Percentiles rank a stretch among this genome's conserved stretches.
Conservation (phyloP, 352 stramenopile species). For the Phytopythium ostracodes region DNA sequence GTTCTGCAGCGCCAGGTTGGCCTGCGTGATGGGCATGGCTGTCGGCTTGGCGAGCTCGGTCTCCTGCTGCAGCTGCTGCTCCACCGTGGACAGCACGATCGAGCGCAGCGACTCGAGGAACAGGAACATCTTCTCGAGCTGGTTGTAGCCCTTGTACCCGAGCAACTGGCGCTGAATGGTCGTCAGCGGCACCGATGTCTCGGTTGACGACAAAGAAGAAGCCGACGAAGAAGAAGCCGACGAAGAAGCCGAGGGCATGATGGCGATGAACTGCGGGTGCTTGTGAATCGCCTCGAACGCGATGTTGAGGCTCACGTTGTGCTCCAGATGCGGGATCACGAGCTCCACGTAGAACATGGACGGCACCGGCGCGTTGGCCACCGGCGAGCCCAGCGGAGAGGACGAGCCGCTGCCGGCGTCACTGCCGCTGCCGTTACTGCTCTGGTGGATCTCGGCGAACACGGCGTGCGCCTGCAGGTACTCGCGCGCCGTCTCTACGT, state of each 20-base stretch:
- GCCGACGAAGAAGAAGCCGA: constrained; percentile 8
- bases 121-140: constrained; percentile 84
- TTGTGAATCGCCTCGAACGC: constrained; percentile 80
- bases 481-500: constrained; percentile 80
- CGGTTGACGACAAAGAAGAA: not conserved
- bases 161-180: constrained; percentile 67
- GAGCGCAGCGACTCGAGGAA: constrained; percentile 79
- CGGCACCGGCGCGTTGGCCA: constrained; percentile 33
- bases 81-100: constrained; percentile 48
- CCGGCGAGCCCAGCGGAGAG: constrained; percentile 36
- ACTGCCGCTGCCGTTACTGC: not conserved
- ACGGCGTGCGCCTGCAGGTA: constrained; percentile 80
- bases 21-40: constrained; percentile 32
- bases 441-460: constrained; percentile 64
- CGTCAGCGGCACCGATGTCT: constrained; percentile 21
- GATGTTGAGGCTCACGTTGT: constrained; percentile 76
- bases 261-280: constrained; percentile 76
- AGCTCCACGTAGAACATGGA: constrained; percentile 88
- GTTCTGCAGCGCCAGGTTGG: constrained; percentile 78
- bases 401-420: constrained; percentile 9
- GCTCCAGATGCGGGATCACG: constrained; percentile 61
- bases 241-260: constrained; percentile 32
- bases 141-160: constrained; percentile 85
- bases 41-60: constrained; percentile 12
- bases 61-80: constrained; percentile 8